phyloP scores from a whole-genome alignment of 2,329 filamentous ascomycete genomes.

The Cordyceps militaris region DNA sequence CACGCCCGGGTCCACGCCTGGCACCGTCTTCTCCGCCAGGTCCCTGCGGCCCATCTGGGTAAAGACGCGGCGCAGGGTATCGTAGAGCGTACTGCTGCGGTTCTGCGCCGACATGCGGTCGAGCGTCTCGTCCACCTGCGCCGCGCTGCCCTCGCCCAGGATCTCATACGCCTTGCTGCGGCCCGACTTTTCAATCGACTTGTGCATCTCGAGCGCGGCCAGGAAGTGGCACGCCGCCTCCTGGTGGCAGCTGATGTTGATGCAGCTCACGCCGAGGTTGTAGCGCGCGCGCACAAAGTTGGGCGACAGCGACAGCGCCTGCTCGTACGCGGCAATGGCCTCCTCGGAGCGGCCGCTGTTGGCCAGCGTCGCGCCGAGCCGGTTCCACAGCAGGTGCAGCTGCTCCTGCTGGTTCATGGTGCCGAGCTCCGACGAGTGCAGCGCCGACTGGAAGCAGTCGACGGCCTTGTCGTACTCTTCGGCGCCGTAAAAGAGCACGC shows the following conservation, averaged over 20 bases:
- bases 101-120: conserved; percentile 91
- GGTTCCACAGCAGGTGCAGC: conserved; percentile 93
- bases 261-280: conserved; percentile 92
- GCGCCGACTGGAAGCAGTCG: conserved; percentile 91
- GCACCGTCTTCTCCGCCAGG: conserved; percentile 77
- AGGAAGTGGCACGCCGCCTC: conserved; percentile 91
- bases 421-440: conserved; percentile 78
- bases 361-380: conserved; percentile 88
- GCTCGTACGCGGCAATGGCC: conserved; percentile 93
- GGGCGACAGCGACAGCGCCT: conserved; percentile 78
- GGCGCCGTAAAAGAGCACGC: conserved; percentile 93
- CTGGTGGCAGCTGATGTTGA: conserved; percentile 92
- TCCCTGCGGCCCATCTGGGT: conserved; percentile 90
- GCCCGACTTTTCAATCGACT: conserved; percentile 80
- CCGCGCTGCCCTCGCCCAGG: conserved; percentile 47
- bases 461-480: conserved; percentile 98
- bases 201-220: conserved; percentile 90
- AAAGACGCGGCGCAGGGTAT: conserved; percentile 91
- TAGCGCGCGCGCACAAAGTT: conserved; percentile 97
- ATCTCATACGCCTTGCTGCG: conserved; percentile 78
- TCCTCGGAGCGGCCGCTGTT: conserved; percentile 92
- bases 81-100: conserved; percentile 92
- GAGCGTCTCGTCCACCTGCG: conserved; percentile 59
- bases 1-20: conserved; percentile 82
- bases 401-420: conserved; percentile 77